Evolutionary conservation across 2,329 filamentous ascomycete species (phyloP).

Genomic region (Escovopsis sp.): DNA sequence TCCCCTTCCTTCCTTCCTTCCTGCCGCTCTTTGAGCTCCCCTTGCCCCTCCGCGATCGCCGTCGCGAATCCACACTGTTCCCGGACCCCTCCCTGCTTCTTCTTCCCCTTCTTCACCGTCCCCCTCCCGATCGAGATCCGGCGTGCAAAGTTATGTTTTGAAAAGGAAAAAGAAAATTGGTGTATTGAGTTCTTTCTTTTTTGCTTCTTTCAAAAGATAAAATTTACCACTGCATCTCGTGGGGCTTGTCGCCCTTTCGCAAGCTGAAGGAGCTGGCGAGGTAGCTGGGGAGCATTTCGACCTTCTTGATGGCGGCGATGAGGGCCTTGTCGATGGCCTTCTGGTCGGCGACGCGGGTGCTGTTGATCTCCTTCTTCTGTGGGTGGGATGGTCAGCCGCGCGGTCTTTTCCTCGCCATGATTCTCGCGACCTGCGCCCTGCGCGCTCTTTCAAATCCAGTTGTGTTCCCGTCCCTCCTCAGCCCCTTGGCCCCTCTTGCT

Average conservation of each 20-base stretch:
- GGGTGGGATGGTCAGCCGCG: slow-evolving; percentile 13
- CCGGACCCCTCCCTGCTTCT: no score
- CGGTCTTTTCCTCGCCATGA: not conserved
- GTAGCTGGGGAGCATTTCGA: slow-evolving; percentile 85
- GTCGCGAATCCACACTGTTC: no score
- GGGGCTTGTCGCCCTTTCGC: slow-evolving; percentile 97
- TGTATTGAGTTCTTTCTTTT: not conserved
- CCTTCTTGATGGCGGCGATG: slow-evolving; percentile 95
- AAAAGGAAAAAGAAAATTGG: no score
- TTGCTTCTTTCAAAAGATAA: slow-evolving; percentile 18
- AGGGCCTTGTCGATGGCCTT: slow-evolving; percentile 97
- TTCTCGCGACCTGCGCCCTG: no score
- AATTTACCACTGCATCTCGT: slow-evolving; percentile 98
- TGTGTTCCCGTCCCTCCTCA: no score
- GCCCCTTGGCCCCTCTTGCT: no score
- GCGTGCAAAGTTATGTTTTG: no score
- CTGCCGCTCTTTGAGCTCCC: not conserved
- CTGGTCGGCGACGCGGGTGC: slow-evolving; percentile 88
- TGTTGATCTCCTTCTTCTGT: slow-evolving; percentile 94
- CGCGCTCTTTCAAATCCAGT: no score
- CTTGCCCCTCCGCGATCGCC: no score
- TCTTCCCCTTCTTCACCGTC: no score
- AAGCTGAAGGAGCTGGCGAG: slow-evolving; percentile 93
- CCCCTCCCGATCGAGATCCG: no score
- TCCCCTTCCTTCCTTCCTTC: no score